These are phyloP conservation scores for Candolleomyces aberdarensis DNA, from an alignment of 768 basidiomycete species.

Conservation along the genomic window DNA sequence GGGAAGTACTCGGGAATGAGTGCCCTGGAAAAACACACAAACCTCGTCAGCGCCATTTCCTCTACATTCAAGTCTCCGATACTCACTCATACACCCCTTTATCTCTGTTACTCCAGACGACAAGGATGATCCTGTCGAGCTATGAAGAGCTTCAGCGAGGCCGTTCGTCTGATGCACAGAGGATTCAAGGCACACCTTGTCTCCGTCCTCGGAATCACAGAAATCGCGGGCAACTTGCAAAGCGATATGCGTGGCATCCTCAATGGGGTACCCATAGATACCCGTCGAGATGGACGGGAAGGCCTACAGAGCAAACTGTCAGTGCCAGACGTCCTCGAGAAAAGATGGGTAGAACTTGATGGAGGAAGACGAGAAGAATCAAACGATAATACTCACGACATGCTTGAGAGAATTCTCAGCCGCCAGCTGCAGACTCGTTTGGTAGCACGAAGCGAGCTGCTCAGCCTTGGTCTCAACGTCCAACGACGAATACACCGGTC, in stretches of 20 bases:
- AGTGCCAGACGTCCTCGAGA: background rate
- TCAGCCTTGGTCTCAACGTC: slow-evolving; percentile 42
- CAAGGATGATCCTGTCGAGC: slow-evolving; percentile 75
- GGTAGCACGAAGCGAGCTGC: slow-evolving; percentile 69
- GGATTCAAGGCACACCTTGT: slow-evolving; percentile 33
- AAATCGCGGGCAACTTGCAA: slow-evolving; percentile 55
- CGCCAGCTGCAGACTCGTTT: slow-evolving; percentile 58
- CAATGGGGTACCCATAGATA: slow-evolving; percentile 75
- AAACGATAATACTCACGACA: slow-evolving; percentile 44
- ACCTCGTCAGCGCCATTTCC: too few species aligned
- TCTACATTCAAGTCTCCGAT: too few species aligned
- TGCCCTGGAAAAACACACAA: too few species aligned
- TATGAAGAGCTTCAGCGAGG: slow-evolving; percentile 16
- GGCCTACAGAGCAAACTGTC: slow-evolving; percentile 42
- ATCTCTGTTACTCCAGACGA: slow-evolving; percentile 68
- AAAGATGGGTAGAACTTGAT: background rate
- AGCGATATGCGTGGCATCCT: slow-evolving; percentile 70
- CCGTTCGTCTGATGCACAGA: background rate
- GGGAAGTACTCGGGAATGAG: too few species aligned
- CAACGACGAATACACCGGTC: slow-evolving; percentile 57
- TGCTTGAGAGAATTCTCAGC: slow-evolving; percentile 56
- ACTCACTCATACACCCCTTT: slow-evolving; percentile 63
- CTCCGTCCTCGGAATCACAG: slow-evolving; percentile 49
- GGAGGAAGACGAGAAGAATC: background rate
- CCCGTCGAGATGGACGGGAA: slow-evolving; percentile 82